Evolutionary conservation across 192 early-diverging fungal species (phyloP).

Genomic region (Entophlyctis luteolus): DNA sequence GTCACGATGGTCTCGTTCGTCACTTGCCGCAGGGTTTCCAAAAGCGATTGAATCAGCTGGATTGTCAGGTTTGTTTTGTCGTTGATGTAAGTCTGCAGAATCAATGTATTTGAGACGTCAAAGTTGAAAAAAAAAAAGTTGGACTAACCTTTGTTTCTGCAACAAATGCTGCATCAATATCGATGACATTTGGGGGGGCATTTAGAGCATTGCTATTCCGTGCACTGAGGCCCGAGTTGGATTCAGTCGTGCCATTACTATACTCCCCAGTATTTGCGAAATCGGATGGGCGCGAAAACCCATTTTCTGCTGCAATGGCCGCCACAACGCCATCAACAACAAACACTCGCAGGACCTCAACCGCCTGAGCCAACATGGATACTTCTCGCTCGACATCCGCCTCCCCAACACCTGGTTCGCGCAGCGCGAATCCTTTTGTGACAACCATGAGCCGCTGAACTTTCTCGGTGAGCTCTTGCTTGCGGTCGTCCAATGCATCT

Average conservation of each 20-base stretch:
- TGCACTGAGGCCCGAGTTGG: not conserved
- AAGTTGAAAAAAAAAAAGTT: not conserved
- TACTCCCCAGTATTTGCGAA: not conserved
- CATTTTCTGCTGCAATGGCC: not conserved
- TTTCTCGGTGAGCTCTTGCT: not conserved
- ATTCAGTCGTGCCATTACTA: not conserved
- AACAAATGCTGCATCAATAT: not conserved
- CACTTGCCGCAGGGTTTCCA: not conserved
- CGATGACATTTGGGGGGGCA: not conserved
- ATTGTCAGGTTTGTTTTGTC: slow-evolving; percentile 5
- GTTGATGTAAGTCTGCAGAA: not conserved
- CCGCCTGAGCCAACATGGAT: not conserved
- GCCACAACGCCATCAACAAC: not conserved
- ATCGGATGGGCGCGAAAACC: not conserved
- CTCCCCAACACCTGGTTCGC: not conserved
- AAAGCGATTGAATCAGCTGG: not conserved
- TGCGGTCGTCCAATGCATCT: not conserved
- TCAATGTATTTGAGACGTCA: not conserved
- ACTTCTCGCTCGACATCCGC: slow-evolving; percentile 1
- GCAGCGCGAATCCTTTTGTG: slow-evolving; percentile 1
- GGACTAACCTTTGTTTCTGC: not conserved
- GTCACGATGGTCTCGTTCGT: not conserved
- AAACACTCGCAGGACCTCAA: not conserved
- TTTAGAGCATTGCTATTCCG: not conserved
- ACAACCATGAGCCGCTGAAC: not conserved